These are phyloP conservation scores for Plasmodium chabaudi DNA, from an alignment of 169 alveolate genomes.

Conservation along the genomic window DNA sequence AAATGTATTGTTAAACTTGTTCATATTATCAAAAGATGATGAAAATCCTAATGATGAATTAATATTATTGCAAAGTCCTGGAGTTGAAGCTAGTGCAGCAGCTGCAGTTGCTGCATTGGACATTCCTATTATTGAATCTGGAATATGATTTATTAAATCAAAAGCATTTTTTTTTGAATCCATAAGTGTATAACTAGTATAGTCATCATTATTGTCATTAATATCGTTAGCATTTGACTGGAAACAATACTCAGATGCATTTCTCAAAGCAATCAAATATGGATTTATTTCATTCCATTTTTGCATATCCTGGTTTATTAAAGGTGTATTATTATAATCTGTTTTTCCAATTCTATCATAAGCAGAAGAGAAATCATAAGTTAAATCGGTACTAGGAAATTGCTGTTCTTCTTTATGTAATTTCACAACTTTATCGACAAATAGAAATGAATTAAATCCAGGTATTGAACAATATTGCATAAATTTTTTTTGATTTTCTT, in stretches of 20 bases:
- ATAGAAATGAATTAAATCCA: slow-evolving; percentile 58
- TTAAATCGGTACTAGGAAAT: slow-evolving; percentile 37
- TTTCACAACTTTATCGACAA: slow-evolving; percentile 34
- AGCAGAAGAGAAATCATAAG: slow-evolving; percentile 57
- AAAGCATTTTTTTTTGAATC: slow-evolving; percentile 15
- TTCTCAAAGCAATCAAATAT: slow-evolving; percentile 51
- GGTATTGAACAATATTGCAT: slow-evolving; percentile 71
- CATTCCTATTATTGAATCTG: slow-evolving; percentile 66
- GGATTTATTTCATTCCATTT: slow-evolving; percentile 39
- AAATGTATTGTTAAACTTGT: slow-evolving; percentile 1
- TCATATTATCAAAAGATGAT: slow-evolving; percentile 5
- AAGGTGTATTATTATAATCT: not conserved
- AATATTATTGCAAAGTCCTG: slow-evolving; percentile 14
- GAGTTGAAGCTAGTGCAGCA: not conserved
- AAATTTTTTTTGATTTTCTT: slow-evolving; percentile 55
- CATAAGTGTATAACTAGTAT: not conserved
- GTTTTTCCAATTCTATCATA: slow-evolving; percentile 22
- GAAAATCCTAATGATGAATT: slow-evolving; percentile 9
- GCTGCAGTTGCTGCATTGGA: slow-evolving; percentile 3
- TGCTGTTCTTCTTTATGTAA: slow-evolving; percentile 53
- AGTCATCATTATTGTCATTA: not conserved
- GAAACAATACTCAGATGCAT: slow-evolving; percentile 51
- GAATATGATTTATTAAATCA: slow-evolving; percentile 53
- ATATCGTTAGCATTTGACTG: slow-evolving; percentile 8
- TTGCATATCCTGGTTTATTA: slow-evolving; percentile 9